phyloP scores from a whole-genome alignment of 495 filamentous ascomycete species.

The Chaetomidium leptoderma region DNA sequence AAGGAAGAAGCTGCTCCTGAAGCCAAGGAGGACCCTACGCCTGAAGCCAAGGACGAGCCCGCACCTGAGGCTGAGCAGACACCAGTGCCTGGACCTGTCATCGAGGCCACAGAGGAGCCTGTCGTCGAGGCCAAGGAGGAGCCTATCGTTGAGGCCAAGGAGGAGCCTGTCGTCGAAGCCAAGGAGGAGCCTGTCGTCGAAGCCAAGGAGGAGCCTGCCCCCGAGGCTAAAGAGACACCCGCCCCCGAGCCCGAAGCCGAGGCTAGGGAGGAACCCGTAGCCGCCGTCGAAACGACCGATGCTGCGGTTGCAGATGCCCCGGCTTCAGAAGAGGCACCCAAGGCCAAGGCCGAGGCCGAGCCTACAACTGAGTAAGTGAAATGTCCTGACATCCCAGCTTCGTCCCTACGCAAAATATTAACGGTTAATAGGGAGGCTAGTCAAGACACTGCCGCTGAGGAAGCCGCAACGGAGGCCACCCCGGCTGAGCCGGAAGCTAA shows the following conservation, averaged over 20 bases:
- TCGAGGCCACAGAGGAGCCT: constrained; percentile 2
- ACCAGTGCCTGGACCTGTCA: constrained; percentile 1
- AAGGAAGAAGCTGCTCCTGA: constrained; percentile 3
- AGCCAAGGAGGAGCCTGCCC: constrained; percentile 5
- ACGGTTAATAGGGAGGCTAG: neutral
- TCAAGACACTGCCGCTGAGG: neutral
- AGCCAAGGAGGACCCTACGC: neutral
- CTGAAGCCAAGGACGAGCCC: neutral
- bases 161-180: neutral
- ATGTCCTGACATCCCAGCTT: neutral
- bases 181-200: constrained; percentile 12
- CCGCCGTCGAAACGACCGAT: neutral
- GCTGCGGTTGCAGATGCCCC: neutral
- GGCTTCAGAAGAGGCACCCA: neutral
- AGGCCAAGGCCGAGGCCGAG: neutral
- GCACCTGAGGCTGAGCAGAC: constrained; percentile 3
- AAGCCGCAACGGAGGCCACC: neutral
- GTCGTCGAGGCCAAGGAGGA: neutral
- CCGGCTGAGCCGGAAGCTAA: neutral
- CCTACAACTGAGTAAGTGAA: neutral
- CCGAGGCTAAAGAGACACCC: constrained; percentile 1
- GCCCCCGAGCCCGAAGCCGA: neutral
- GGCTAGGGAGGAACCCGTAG: neutral
- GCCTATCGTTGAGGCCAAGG: neutral
- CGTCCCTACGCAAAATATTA: neutral